These are phyloP conservation scores for Purpureocillium lavendulum DNA, from an alignment of 2,329 filamentous ascomycete genomes.

Conservation along the genomic window DNA sequence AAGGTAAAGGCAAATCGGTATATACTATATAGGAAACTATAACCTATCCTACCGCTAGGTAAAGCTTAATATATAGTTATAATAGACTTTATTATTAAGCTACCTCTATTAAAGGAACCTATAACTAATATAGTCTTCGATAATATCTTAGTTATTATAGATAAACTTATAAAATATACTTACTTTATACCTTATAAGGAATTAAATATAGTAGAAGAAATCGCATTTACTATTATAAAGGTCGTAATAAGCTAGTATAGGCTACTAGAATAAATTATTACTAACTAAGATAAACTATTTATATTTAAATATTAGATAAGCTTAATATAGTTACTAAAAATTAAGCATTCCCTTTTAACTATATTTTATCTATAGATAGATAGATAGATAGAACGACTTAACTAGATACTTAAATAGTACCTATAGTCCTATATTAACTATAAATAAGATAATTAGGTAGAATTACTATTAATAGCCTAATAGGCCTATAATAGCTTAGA, in stretches of 20 bases:
- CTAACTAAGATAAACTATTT: background rate
- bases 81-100: conserved; percentile 8
- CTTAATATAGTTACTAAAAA: conserved; percentile 1
- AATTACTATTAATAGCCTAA: no score
- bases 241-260: background rate
- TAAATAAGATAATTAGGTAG: no score
- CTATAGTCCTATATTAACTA: no score
- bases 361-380: background rate
- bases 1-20: background rate
- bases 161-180: background rate
- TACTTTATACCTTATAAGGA: background rate
- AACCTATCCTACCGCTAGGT: no score
- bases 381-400: background rate
- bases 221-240: background rate
- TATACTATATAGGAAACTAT: no score
- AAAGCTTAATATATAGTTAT: background rate
- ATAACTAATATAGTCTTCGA: conserved; percentile 5
- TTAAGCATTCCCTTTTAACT: background rate
- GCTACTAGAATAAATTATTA: background rate
- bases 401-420: background rate
- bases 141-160: conserved; percentile 3
- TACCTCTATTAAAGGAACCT: conserved; percentile 5
- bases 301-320: background rate
- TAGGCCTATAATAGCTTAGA: no score
- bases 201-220: background rate